Evolutionary conservation across 2,329 filamentous ascomycete genomes (phyloP).

Genomic region (Talaromyces albobiverticillius): DNA sequence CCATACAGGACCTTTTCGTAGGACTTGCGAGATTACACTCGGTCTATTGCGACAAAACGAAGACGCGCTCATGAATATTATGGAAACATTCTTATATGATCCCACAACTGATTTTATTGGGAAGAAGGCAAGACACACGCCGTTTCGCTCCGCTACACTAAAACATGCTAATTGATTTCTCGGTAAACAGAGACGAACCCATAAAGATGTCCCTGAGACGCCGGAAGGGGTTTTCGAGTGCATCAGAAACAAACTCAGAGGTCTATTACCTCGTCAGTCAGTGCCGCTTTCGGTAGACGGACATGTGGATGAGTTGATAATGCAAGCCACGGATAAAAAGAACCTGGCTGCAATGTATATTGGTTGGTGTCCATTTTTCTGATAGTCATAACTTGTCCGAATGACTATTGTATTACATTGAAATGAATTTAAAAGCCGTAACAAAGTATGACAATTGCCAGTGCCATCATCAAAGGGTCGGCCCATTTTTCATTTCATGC

Average conservation of each 20-base stretch:
- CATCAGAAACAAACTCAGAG: slow-evolving; percentile 81
- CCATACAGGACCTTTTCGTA: slow-evolving; percentile 69
- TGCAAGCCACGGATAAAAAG: slow-evolving; percentile 73
- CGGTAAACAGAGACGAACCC: slow-evolving; percentile 44
- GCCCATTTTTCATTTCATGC: background rate
- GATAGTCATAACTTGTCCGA: slow-evolving; percentile 14
- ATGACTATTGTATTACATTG: background rate
- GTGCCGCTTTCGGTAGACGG: slow-evolving; percentile 94
- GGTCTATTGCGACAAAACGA: slow-evolving; percentile 82
- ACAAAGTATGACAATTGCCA: background rate
- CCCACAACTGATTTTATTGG: slow-evolving; percentile 90
- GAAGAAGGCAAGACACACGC: slow-evolving; percentile 52
- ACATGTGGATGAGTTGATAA: slow-evolving; percentile 93
- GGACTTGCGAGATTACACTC: slow-evolving; percentile 85
- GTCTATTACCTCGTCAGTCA: slow-evolving; percentile 78
- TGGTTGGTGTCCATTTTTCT: slow-evolving; percentile 78
- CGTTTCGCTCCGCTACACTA: background rate
- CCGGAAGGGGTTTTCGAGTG: slow-evolving; percentile 81
- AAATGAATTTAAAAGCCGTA: background rate
- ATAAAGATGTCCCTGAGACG: slow-evolving; percentile 58
- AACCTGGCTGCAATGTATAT: slow-evolving; percentile 95
- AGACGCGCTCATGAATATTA: slow-evolving; percentile 93
- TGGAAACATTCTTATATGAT: slow-evolving; percentile 96
- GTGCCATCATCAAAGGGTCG: background rate
- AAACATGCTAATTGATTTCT: slow-evolving; percentile 4